Evolutionary conservation across 192 early-diverging fungal genomes (phyloP).

Genomic region (Podila epigama): DNA sequence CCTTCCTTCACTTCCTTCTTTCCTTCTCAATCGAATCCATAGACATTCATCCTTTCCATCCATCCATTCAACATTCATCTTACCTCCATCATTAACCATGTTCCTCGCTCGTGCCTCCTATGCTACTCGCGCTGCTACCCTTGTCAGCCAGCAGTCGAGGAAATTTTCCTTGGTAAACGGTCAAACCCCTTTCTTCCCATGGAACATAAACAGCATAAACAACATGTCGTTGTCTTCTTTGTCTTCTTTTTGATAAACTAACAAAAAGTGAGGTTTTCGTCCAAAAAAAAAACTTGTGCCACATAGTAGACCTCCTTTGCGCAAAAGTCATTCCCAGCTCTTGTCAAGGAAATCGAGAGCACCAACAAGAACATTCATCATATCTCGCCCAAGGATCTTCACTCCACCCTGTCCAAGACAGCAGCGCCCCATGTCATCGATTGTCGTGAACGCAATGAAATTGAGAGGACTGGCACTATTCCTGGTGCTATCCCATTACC

Average conservation of each 20-base stretch:
- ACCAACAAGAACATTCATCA: constrained; percentile 43
- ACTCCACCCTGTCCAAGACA: background rate
- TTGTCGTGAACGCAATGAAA: constrained; percentile 58
- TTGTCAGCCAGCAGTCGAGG: too few relatives aligned
- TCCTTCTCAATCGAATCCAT: background rate
- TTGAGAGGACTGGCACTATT: constrained; percentile 49
- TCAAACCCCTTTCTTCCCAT: too few relatives aligned
- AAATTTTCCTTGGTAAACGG: too few relatives aligned
- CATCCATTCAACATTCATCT: background rate
- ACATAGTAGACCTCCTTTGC: constrained; percentile 12
- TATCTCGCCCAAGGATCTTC: constrained; percentile 34
- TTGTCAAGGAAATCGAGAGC: constrained; percentile 37
- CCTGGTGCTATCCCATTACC: constrained; percentile 57
- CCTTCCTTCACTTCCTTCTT: too few relatives aligned
- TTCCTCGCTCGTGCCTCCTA: background rate
- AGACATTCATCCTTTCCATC: background rate
- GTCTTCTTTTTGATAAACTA: too few relatives aligned
- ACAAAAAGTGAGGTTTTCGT: background rate
- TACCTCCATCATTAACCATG: background rate
- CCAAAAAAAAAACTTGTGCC: background rate
- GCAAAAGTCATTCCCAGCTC: constrained; percentile 36
- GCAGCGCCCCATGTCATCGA: constrained; percentile 50
- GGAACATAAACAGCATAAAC: too few relatives aligned
- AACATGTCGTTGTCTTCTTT: too few relatives aligned
- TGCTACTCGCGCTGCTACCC: background rate